Evolutionary conservation across 2,329 filamentous ascomycete genomes (phyloP).

Genomic region (Emergomyces pasteurianus): DNA sequence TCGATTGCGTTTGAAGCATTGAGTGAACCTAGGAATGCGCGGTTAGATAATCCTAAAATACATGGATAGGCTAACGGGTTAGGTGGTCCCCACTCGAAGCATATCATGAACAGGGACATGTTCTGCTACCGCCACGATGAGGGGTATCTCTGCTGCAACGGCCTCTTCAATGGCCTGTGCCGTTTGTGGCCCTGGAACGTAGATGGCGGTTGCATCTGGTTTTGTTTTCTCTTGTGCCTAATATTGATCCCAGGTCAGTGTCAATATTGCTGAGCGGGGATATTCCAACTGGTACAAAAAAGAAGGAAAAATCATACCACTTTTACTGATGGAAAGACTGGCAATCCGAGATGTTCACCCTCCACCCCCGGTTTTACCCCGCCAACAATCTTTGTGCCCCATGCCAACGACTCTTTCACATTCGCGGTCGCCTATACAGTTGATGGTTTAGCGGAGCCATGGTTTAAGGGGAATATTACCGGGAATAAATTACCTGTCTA

Average conservation of each 20-base stretch:
- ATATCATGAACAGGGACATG: constrained; percentile 71
- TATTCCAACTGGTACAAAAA: neutral
- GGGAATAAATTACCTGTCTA: constrained; percentile 22
- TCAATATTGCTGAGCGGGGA: too few species aligned
- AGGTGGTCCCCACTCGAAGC: constrained; percentile 43
- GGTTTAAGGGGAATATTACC: neutral
- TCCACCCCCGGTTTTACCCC: constrained; percentile 61
- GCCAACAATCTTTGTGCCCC: constrained; percentile 70
- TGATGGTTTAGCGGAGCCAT: neutral
- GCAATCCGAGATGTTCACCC: constrained; percentile 60
- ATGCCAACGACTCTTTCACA: constrained; percentile 61
- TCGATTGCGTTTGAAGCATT: constrained; percentile 58
- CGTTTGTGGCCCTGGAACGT: constrained; percentile 65
- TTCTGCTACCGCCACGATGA: constrained; percentile 69
- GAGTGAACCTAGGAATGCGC: constrained; percentile 45
- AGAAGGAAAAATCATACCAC: too few species aligned
- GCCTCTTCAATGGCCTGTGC: constrained; percentile 65
- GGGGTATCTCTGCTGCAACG: constrained; percentile 64
- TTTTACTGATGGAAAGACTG: constrained; percentile 56
- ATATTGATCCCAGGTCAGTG: neutral
- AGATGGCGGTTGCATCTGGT: constrained; percentile 68
- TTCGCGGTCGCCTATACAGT: constrained; percentile 60
- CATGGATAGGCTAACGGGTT: constrained; percentile 4
- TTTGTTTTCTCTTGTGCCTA: constrained; percentile 57
- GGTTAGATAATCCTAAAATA: constrained; percentile 5